phyloP scores from a whole-genome alignment of 2,329 filamentous ascomycete species.

The Fusarium mundagurra region DNA sequence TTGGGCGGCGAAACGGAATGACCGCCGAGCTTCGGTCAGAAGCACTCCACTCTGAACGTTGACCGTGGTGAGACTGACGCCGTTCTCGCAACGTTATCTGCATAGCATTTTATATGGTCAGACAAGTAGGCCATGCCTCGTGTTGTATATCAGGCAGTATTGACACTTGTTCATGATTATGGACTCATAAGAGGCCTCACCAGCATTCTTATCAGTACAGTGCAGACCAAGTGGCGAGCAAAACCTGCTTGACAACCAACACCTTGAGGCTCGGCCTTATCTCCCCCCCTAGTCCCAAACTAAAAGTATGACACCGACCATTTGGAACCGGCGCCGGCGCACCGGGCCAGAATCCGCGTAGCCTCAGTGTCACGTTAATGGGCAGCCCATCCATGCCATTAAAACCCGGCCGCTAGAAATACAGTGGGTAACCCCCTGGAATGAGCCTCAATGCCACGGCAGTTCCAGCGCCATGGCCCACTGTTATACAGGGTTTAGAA shows the following conservation, averaged over 20 bases:
- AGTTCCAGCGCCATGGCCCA: slow-evolving; percentile 29
- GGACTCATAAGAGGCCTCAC: slow-evolving; percentile 19
- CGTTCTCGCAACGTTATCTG: background rate
- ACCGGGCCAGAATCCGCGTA: slow-evolving; percentile 28
- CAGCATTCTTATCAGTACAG: slow-evolving; percentile 3
- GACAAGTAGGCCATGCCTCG: background rate
- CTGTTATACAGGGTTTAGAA: slow-evolving; percentile 28
- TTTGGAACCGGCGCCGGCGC: slow-evolving; percentile 29
- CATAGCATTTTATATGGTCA: no score
- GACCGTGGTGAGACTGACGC: background rate
- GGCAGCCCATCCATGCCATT: background rate
- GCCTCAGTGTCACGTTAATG: slow-evolving; percentile 30
- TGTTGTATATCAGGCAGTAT: background rate
- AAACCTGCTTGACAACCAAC: slow-evolving; percentile 12
- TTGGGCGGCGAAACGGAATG: slow-evolving; percentile 34
- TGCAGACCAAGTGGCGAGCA: slow-evolving; percentile 4
- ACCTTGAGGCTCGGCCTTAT: slow-evolving; percentile 43
- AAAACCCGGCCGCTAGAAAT: background rate
- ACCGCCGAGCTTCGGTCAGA: slow-evolving; percentile 17
- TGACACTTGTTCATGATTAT: background rate
- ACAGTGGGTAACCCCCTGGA: slow-evolving; percentile 4
- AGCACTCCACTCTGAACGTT: slow-evolving; percentile 13
- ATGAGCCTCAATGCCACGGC: slow-evolving; percentile 38
- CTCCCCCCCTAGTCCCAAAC: slow-evolving; percentile 8
- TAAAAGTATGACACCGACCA: slow-evolving; percentile 16